Evolutionary conservation across 306 rosid genomes (phyloP).

Genomic region (Fragaria vesca): DNA sequence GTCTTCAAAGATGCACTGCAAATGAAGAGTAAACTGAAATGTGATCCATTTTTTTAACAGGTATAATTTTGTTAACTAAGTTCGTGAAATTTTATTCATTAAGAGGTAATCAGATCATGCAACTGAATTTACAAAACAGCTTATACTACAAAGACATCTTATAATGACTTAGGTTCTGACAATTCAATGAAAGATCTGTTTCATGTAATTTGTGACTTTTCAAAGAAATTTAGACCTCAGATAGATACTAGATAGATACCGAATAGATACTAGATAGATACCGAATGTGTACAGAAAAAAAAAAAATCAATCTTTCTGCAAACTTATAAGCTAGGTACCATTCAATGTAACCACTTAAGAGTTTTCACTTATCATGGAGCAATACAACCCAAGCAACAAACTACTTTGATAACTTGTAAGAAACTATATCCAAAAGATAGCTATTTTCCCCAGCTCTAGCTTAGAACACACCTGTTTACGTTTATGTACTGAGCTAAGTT

Average conservation of each 20-base stretch:
- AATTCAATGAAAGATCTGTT: background rate
- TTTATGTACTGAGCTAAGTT: conserved; percentile 78
- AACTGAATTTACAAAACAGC: background rate
- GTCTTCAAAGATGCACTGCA: conserved; percentile 88
- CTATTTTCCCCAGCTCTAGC: conserved; percentile 7
- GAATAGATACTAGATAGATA: too few species aligned
- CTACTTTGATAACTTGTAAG: conserved; percentile 8
- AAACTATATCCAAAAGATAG: conserved; percentile 10
- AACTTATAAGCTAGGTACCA: background rate
- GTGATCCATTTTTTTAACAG: background rate
- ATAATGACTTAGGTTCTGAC: background rate
- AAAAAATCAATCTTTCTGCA: background rate
- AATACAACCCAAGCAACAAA: conserved; percentile 4
- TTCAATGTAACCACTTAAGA: background rate
- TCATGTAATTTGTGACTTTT: background rate
- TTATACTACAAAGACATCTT: background rate
- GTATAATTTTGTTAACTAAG: background rate
- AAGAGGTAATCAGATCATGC: background rate
- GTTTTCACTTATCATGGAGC: background rate
- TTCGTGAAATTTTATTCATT: background rate
- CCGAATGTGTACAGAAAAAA: background rate
- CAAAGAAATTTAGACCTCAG: background rate
- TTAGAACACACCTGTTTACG: conserved; percentile 78
- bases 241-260: background rate
- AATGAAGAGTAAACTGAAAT: conserved; percentile 17